A percentile compares a stretch with the other conserved stretches of the same genome.
phyloP scores from a whole-genome alignment of 208 protist genomes.

The Trypanosoma boissoni region DNA sequence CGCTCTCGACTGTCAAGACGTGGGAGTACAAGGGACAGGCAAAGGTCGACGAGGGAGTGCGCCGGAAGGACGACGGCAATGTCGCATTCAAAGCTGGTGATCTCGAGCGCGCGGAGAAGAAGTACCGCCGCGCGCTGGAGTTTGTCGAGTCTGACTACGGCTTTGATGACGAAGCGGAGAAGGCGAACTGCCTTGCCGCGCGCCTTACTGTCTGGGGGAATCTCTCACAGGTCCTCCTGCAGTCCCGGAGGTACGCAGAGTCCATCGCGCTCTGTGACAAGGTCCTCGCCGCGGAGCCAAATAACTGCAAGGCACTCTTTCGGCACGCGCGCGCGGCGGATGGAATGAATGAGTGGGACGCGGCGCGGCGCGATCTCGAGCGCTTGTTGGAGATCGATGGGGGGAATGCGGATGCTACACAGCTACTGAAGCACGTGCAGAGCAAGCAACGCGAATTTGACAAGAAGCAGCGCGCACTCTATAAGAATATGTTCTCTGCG shows the following conservation, averaged over 20 bases:
- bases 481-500: slow-evolving; percentile 80
- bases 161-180: slow-evolving; percentile 61
- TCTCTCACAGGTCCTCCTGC: slow-evolving; percentile 77
- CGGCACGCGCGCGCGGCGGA: slow-evolving; percentile 68
- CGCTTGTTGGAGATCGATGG: slow-evolving; percentile 52
- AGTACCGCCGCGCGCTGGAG: slow-evolving; percentile 84
- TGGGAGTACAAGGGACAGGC: slow-evolving; percentile 61
- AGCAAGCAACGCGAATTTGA: slow-evolving; percentile 61
- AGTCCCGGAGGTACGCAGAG: slow-evolving; percentile 40
- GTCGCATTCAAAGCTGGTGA: slow-evolving; percentile 67
- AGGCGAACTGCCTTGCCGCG: slow-evolving; percentile 43
- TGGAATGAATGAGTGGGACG: slow-evolving; percentile 70
- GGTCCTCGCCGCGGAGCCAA: slow-evolving; percentile 51
- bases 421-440: slow-evolving; percentile 43
- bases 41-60: slow-evolving; percentile 62
- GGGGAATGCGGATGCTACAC: slow-evolving; percentile 55
- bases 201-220: slow-evolving; percentile 65
- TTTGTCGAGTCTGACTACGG: slow-evolving; percentile 82
- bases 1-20: slow-evolving; percentile 49
- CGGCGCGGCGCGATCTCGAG: slow-evolving; percentile 40
- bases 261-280: slow-evolving; percentile 56
- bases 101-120: slow-evolving; percentile 55
- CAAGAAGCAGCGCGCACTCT: slow-evolving; percentile 72
- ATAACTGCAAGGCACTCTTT: slow-evolving; percentile 76
- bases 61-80: slow-evolving; percentile 80